These are phyloP conservation scores for Picochlorum costavermella DNA, from an alignment of 139 green algal genomes.

Conservation along the genomic window DNA sequence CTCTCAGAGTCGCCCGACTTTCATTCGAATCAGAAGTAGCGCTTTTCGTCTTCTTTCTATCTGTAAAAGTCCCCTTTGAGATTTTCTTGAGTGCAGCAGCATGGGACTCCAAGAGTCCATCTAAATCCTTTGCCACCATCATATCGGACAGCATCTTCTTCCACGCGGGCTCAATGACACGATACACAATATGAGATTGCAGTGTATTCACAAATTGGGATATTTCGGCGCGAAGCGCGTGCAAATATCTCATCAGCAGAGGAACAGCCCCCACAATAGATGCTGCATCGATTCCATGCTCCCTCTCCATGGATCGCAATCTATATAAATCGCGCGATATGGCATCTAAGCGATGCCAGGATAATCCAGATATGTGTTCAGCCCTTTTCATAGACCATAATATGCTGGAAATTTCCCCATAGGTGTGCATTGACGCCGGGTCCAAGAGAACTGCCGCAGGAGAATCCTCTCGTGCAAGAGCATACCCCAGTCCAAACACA, in stretches of 20 bases:
- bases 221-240: slow-evolving; percentile 75
- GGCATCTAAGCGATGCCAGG: slow-evolving; percentile 62
- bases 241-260: slow-evolving; percentile 42
- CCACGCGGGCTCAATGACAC: slow-evolving; percentile 68
- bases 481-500: slow-evolving; percentile 82
- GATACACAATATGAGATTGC: slow-evolving; percentile 90
- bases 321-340: slow-evolving; percentile 34
- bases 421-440: slow-evolving; percentile 32
- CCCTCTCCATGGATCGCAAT: slow-evolving; percentile 10
- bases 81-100: slow-evolving; percentile 46
- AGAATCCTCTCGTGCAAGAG: slow-evolving; percentile 21
- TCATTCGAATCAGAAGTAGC: slow-evolving; percentile 15
- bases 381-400: slow-evolving; percentile 83
- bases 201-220: slow-evolving; percentile 80
- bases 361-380: slow-evolving; percentile 57
- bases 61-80: slow-evolving; percentile 22
- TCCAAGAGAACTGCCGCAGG: slow-evolving; percentile 50
- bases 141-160: slow-evolving; percentile 38
- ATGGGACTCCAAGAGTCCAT: slow-evolving; percentile 71
- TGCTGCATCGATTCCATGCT: slow-evolving; percentile 17
- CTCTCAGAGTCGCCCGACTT: slow-evolving; percentile 20
- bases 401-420: slow-evolving; percentile 71
- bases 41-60: slow-evolving; percentile 12
- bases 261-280: slow-evolving; percentile 22
- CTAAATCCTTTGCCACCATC: slow-evolving; percentile 54